These are phyloP conservation scores for Boeremia exigua DNA, from an alignment of 2,329 filamentous ascomycete species.

Conservation along the genomic window DNA sequence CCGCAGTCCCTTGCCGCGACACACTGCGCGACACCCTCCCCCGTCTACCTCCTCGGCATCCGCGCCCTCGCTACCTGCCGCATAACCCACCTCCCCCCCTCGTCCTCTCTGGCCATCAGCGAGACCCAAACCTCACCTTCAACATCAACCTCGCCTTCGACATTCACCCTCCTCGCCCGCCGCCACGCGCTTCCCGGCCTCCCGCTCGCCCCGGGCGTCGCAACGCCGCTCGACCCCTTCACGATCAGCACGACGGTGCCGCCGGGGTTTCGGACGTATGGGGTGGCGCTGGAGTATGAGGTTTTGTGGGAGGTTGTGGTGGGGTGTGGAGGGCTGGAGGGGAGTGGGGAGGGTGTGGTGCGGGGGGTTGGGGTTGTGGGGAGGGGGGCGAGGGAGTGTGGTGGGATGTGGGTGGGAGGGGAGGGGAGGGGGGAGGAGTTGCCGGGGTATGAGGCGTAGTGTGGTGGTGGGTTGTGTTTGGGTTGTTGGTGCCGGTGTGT, in stretches of 20 bases:
- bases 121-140: background rate
- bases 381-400: too few relatives aligned
- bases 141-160: constrained; percentile 5
- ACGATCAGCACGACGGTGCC: constrained; percentile 23
- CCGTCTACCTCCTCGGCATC: constrained; percentile 29
- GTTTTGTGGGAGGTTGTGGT: constrained; percentile 26
- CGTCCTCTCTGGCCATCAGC: background rate
- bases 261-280: constrained; percentile 29
- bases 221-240: constrained; percentile 18
- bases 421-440: too few relatives aligned
- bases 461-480: too few relatives aligned
- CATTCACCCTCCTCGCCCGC: constrained; percentile 28
- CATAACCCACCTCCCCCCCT: constrained; percentile 23
- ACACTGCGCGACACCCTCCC: constrained; percentile 5
- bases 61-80: constrained; percentile 22
- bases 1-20: constrained; percentile 8
- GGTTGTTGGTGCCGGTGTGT: too few relatives aligned
- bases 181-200: constrained; percentile 27
- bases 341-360: constrained; percentile 23
- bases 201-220: constrained; percentile 8
- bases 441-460: too few relatives aligned
- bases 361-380: constrained; percentile 8
- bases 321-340: constrained; percentile 27
- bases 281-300: constrained; percentile 23
- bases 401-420: too few relatives aligned